Conservation (phyloP, 2,329 filamentous ascomycete species). For the Aspergillus novoparasiticus region DNA sequence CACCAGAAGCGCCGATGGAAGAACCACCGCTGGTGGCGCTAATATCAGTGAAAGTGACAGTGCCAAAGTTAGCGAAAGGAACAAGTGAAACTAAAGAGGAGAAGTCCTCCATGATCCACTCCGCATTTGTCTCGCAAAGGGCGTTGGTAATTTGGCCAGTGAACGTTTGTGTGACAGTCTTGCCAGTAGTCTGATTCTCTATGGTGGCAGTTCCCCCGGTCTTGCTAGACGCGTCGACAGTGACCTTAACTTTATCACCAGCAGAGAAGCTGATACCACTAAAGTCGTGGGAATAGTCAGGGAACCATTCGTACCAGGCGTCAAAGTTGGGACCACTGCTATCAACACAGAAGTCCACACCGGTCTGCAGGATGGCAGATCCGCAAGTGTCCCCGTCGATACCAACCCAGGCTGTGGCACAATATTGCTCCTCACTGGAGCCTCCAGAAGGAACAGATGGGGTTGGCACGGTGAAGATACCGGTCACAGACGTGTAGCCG, state of each 20-base stretch:
- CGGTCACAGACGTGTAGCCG: constrained; percentile 56
- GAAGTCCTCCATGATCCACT: constrained; percentile 58
- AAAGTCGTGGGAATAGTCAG: constrained; percentile 58
- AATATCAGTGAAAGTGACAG: constrained; percentile 51
- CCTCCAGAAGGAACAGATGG: constrained; percentile 44
- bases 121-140: constrained; percentile 60
- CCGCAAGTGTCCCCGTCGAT: constrained; percentile 62
- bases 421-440: constrained; percentile 16
- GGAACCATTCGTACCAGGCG: constrained; percentile 65
- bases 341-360: constrained; percentile 56
- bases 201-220: constrained; percentile 48
- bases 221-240: constrained; percentile 45
- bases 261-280: constrained; percentile 46
- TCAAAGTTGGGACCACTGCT: constrained; percentile 48
- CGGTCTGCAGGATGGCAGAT: constrained; percentile 59
- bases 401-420: constrained; percentile 59
- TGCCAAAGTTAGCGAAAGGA: constrained; percentile 51
- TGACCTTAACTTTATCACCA: constrained; percentile 47
- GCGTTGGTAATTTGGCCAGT: constrained; percentile 36
- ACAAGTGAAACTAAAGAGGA: constrained; percentile 41
- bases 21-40: constrained; percentile 34
- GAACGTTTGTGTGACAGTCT: constrained; percentile 56
- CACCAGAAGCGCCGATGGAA: constrained; percentile 39
- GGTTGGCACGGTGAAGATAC: constrained; percentile 55
- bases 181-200: constrained; percentile 55